These are phyloP conservation scores for Tubosaeta brunneosetosa DNA, from an alignment of 768 basidiomycete species.

Conservation along the genomic window DNA sequence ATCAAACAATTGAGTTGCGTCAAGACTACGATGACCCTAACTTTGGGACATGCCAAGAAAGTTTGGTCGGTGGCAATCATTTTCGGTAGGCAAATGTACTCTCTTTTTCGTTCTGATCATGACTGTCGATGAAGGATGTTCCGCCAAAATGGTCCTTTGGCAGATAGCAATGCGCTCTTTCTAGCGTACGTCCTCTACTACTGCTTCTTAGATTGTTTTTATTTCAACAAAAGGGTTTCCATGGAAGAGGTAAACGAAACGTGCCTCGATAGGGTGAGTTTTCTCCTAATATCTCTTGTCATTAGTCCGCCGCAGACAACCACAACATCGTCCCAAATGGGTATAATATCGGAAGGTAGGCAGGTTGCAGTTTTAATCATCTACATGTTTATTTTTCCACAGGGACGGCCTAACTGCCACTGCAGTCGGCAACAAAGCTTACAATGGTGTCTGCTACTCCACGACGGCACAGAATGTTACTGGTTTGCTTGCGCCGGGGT, in stretches of 20 bases:
- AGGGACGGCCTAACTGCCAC: slow-evolving; percentile 37
- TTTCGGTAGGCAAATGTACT: slow-evolving; percentile 32
- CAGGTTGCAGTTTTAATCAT: background rate
- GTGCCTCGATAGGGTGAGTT: background rate
- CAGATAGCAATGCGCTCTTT: slow-evolving; percentile 49
- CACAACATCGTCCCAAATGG: slow-evolving; percentile 45
- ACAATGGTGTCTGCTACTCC: slow-evolving; percentile 42
- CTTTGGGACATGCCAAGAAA: slow-evolving; percentile 42
- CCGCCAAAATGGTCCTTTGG: slow-evolving; percentile 52
- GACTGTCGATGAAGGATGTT: slow-evolving; percentile 33
- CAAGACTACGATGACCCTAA: slow-evolving; percentile 34
- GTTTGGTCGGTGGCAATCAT: slow-evolving; percentile 42
- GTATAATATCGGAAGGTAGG: slow-evolving; percentile 43
- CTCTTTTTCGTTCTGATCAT: background rate
- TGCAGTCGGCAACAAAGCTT: slow-evolving; percentile 38
- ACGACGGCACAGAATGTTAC: slow-evolving; percentile 44
- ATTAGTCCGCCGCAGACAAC: slow-evolving; percentile 28
- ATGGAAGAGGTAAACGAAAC: slow-evolving; percentile 35
- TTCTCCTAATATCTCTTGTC: background rate
- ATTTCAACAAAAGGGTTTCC: slow-evolving; percentile 35
- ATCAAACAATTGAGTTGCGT: slow-evolving; percentile 42
- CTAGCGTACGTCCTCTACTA: slow-evolving; percentile 40
- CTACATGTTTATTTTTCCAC: background rate
- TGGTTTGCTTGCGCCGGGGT: slow-evolving; percentile 51
- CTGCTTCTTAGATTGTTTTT: background rate